Percentiles rank a stretch among this genome's conserved stretches.
Conservation (phyloP, 2,329 filamentous ascomycete genomes). For the Talaromyces islandicus region DNA sequence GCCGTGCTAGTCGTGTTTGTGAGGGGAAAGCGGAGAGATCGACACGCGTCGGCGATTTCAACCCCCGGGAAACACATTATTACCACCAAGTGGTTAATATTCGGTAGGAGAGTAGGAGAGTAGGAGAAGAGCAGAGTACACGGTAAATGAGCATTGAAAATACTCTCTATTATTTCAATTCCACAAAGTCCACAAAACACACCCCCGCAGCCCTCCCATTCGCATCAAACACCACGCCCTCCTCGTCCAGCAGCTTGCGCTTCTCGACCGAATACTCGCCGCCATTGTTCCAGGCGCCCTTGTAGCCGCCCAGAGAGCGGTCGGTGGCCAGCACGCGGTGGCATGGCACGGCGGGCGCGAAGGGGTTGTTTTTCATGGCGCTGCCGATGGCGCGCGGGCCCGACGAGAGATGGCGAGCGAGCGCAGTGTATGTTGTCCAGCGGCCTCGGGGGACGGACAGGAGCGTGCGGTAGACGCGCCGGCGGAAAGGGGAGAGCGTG, state of each 20-base stretch:
- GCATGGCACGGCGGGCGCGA: slow-evolving; percentile 75
- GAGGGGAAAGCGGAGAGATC: neutral
- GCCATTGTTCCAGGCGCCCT: slow-evolving; percentile 44
- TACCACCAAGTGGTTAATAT: too few species aligned
- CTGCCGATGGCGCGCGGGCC: slow-evolving; percentile 73
- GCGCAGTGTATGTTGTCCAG: slow-evolving; percentile 70
- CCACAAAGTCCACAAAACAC: slow-evolving; percentile 28
- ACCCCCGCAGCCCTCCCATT: slow-evolving; percentile 31
- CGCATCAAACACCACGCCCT: slow-evolving; percentile 42
- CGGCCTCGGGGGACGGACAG: slow-evolving; percentile 70
- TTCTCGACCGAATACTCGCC: slow-evolving; percentile 38
- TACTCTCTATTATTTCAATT: slow-evolving; percentile 9
- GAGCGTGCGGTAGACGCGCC: slow-evolving; percentile 61
- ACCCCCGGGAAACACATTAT: neutral
- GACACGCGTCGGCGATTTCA: neutral
- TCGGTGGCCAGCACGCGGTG: slow-evolving; percentile 73
- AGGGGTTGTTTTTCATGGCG: slow-evolving; percentile 70
- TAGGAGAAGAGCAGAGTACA: neutral
- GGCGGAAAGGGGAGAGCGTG: slow-evolving; percentile 46
- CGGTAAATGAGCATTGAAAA: neutral
- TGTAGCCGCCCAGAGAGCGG: slow-evolving; percentile 52
- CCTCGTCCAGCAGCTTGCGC: slow-evolving; percentile 33
- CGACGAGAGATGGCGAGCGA: slow-evolving; percentile 62
- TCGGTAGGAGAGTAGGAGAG: neutral
- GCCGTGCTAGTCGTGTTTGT: neutral